Base-by-base conservation (phyloP, 495 filamentous ascomycete genomes). In the Xylaria palmicola region DNA sequence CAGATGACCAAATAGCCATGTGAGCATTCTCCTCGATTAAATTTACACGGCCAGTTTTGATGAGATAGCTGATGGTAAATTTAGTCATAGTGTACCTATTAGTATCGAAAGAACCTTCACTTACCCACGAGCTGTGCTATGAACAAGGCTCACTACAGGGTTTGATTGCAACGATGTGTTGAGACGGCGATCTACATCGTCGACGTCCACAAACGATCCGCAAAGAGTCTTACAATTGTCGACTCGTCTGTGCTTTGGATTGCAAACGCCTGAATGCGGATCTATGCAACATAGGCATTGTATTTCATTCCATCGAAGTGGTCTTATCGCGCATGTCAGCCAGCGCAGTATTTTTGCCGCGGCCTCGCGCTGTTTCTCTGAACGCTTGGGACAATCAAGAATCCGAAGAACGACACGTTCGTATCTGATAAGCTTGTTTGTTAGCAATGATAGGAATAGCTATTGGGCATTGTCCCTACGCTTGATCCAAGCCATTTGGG, bases 241-340 rank as follows among this genome's bases (percentile, higher is more conserved):
- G 20, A 37, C 30, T 13, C 47, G 47, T 17, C 47, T 60, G 15
- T 32, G 13, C 24, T 50, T 49, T 13, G 47, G 48, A 20, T 53
- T 50, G 15, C 34, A 48, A 5, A 22, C 20, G 17, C 48, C 47
- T 20, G 13, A 12, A 29, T 29, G 0, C 26, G 58, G 58, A 19
- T 60, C 48, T 29, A 60, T 60, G 58, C 58, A 60, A 29, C 41
- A 60, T 12, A 60, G 36, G 13, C 29, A 52, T 40, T 60, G 58
- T 12, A 60, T 44, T 15, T 60, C 58, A 10, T 49, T 48, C 58
- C 58, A 60, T 29, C 37, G 29, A 3, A 60, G 36, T 4, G 48
- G 58, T n/a, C 58, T 48, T 13, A 26, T 34, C 32, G 58, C 58
- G 15, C 58, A 60, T 4, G 48, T 45, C 22, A 60, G 36, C 58